These are phyloP conservation scores for Alternaria gansuensis DNA, from an alignment of 2,329 filamentous ascomycete genomes.

Conservation along the genomic window DNA sequence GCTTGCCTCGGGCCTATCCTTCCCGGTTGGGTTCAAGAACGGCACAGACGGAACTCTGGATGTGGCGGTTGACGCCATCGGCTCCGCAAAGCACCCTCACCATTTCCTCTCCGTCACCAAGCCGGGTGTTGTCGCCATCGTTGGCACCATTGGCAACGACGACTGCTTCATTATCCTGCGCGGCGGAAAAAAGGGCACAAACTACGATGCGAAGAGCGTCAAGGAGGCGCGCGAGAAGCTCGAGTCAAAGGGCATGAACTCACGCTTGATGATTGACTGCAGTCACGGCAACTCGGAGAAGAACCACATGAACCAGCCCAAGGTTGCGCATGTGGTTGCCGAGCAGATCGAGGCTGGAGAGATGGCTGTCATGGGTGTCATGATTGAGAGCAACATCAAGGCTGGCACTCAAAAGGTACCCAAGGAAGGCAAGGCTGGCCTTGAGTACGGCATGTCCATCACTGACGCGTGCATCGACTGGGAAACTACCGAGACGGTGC, in stretches of 20 bases:
- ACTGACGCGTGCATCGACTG: conserved; percentile 97
- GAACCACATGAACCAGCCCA: conserved; percentile 96
- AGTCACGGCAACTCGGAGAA: conserved; percentile 96
- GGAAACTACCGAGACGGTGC: conserved; percentile 84
- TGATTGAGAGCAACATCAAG: conserved; percentile 98
- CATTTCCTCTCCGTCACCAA: conserved; percentile 98
- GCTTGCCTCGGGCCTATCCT: conserved; percentile 89
- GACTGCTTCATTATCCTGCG: conserved; percentile 97
- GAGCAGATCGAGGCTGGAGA: conserved; percentile 88
- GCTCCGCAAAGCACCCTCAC: conserved; percentile 88
- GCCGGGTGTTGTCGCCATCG: conserved; percentile 92
- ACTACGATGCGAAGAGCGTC: conserved; percentile 89
- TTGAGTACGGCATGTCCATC: conserved; percentile 95
- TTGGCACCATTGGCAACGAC: conserved; percentile 92
- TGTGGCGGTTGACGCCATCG: conserved; percentile 95
- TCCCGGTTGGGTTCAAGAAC: conserved; percentile 99
- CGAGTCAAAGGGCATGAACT: conserved; percentile 73
- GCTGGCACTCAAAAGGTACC: conserved; percentile 95
- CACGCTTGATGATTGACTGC: conserved; percentile 96
- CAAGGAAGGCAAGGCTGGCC: conserved; percentile 79
- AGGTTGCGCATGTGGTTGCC: conserved; percentile 82
- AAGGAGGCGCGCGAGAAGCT: conserved; percentile 82
- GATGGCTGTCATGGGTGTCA: conserved; percentile 90
- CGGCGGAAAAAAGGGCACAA: conserved; percentile 91
- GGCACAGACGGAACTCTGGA: conserved; percentile 90